phyloP scores from a whole-genome alignment of 805 yeast genomes.

The Kockiozyma suomiensis region DNA sequence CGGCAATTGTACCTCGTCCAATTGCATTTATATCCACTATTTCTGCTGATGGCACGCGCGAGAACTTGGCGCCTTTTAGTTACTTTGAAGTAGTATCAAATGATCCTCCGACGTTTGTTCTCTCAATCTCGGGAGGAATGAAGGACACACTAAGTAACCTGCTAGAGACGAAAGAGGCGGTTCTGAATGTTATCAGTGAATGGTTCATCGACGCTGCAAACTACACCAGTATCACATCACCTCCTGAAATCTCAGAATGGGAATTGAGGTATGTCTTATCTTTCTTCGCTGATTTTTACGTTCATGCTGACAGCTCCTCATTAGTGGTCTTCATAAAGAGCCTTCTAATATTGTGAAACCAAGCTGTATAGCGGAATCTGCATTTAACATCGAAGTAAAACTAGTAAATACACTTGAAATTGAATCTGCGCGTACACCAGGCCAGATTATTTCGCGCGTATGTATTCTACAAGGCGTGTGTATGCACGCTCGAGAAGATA shows the following conservation, averaged over 20 bases:
- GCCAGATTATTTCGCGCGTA: slow-evolving; percentile 45
- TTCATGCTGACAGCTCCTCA: neutral
- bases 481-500: slow-evolving; percentile 61
- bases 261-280: slow-evolving; percentile 34
- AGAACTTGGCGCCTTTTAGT: slow-evolving; percentile 64
- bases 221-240: slow-evolving; percentile 51
- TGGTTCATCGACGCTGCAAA: slow-evolving; percentile 70
- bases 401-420: slow-evolving; percentile 51
- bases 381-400: slow-evolving; percentile 59
- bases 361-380: slow-evolving; percentile 62
- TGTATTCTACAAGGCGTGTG: slow-evolving; percentile 58
- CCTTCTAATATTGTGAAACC: slow-evolving; percentile 54
- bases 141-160: slow-evolving; percentile 58
- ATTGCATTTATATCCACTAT: slow-evolving; percentile 60
- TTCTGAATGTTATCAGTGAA: slow-evolving; percentile 61
- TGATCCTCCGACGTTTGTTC: slow-evolving; percentile 62
- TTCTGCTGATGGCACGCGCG: slow-evolving; percentile 45
- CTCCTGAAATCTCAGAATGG: slow-evolving; percentile 59
- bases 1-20: slow-evolving; percentile 63
- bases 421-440: slow-evolving; percentile 42
- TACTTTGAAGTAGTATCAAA: slow-evolving; percentile 52
- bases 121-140: slow-evolving; percentile 50
- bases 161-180: slow-evolving; percentile 55
- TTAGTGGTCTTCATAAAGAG: slow-evolving; percentile 52
- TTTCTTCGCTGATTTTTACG: slow-evolving; percentile 27